Evolutionary conservation across 1,284 basidiomycete genomes (phyloP), one percentile per base, ranked within the genome.

Genomic region (Leccinum fuscescens): DNA sequence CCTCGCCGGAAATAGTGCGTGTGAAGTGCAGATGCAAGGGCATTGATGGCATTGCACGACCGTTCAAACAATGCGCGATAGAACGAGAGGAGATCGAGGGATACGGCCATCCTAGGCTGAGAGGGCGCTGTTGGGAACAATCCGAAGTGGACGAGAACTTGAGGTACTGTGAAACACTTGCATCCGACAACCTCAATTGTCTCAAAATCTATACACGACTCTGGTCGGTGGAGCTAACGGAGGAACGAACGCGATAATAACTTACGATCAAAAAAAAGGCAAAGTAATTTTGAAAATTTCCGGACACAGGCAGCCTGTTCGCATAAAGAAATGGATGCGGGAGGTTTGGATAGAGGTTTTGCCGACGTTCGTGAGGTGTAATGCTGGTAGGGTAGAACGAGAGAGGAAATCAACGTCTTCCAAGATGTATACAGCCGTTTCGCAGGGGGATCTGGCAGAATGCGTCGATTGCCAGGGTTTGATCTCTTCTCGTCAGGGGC

Each of bases 231-330:
- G 20, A 39, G 11, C 12, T 20, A 14, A 49, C 3, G 14, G 14
- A n/a, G 27, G 4, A 42, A 15, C 12, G 33, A 35, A 35, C 33
- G n/a, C 4, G 0, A 29, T 7, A 1, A 17, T 2, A 5, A 55
- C 52, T 20, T 49, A 58, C 33, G 7, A 9, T 58, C 39, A 48
- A 49, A 53, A n/a, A 55, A 55, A 9, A 58, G 42, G 15, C 57
- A 54, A 11, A 48, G 50, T 33, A 54, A 48, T 17, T 24, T 33
- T 6, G 29, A 35, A 8, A 1, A 22, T 12, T 31, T 57, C n/a
- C 29, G 29, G 14, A 29, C 3, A 17, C 56, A 57, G 24, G 51
- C 12, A 6, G 31, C 5, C 3, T 48, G 8, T 8, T 37, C 48
- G 44, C 57, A 59, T n/a, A 59, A 39, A 20, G 46, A 59, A 5